Evolutionary conservation across 1,284 basidiomycete species (phyloP).

Genomic region (Schizophyllum commune): DNA sequence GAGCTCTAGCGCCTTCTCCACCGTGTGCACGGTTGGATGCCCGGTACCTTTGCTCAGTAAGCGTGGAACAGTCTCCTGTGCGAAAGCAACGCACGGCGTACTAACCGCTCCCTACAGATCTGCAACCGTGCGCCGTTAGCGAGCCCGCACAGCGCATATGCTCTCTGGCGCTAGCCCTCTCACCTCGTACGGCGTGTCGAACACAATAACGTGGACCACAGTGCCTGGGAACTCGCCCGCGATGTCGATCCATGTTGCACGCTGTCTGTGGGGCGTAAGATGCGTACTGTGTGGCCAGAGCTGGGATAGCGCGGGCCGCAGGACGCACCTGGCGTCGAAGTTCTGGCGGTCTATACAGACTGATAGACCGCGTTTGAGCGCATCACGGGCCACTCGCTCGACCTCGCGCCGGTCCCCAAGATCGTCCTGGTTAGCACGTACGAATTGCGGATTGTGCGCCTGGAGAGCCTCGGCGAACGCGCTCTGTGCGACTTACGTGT

Average conservation of each 20-base stretch:
- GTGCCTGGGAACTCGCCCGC: conserved; percentile 55
- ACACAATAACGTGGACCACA: conserved; percentile 59
- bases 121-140: not conserved
- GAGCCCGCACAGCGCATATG: not conserved
- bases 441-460: conserved; percentile 44
- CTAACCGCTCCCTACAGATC: not conserved
- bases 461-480: conserved; percentile 64
- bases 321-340: conserved; percentile 52
- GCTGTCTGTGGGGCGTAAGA: conserved; percentile 37
- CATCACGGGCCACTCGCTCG: conserved; percentile 43
- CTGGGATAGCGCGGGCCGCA: not conserved
- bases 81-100: not conserved
- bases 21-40: conserved; percentile 62
- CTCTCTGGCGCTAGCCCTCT: conserved; percentile 17
- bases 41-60: conserved; percentile 38
- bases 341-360: conserved; percentile 73
- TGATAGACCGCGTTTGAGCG: conserved; percentile 45
- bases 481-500: conserved; percentile 32
- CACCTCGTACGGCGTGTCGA: conserved; percentile 66
- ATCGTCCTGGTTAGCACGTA: conserved; percentile 67
- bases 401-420: conserved; percentile 47
- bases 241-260: conserved; percentile 63
- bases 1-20: conserved; percentile 45
- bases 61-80: conserved; percentile 10
- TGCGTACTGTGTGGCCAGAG: conserved; percentile 5